A percentile compares a stretch with the other conserved stretches of the same genome.
phyloP scores from a whole-genome alignment of 2,329 filamentous ascomycete genomes.

The Pseudopyrenochaeta lycopersici region DNA sequence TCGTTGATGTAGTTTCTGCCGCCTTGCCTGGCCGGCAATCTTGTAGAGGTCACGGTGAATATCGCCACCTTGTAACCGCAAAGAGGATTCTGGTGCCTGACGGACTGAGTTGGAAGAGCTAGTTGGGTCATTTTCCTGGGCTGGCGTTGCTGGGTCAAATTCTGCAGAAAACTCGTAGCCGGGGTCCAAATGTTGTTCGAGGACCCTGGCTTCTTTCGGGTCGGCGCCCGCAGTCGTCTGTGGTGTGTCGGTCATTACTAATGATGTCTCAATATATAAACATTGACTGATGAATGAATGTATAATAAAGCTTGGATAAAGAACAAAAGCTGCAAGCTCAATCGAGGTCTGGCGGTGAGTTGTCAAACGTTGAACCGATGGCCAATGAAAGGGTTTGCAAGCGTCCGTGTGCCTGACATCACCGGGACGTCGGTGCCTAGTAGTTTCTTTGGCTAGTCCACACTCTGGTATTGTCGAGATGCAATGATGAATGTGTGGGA shows the following conservation, averaged over 20 bases:
- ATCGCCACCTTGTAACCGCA: conserved; percentile 78
- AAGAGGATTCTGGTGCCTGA: conserved; percentile 66
- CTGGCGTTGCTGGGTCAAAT: conserved; percentile 48
- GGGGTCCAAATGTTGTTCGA: conserved; percentile 54
- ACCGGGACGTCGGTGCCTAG: conserved; percentile 13
- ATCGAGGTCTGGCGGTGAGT: conserved; percentile 26
- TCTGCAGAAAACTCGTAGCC: conserved; percentile 53
- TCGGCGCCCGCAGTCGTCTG: conserved; percentile 37
- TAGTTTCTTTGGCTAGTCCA: conserved; percentile 7
- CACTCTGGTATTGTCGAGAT: not conserved
- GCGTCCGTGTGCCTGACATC: conserved; percentile 44
- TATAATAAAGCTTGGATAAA: not conserved
- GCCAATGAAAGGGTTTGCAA: conserved; percentile 32
- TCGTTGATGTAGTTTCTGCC: conserved; percentile 59
- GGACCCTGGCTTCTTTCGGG: conserved; percentile 46
- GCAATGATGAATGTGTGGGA: not conserved
- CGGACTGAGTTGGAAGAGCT: conserved; percentile 34
- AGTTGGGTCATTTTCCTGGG: conserved; percentile 31
- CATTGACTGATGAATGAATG: not conserved
- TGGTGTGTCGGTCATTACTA: conserved; percentile 40
- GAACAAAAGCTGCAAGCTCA: conserved; percentile 8
- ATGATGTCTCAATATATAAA: conserved; percentile 2
- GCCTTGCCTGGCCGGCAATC: conserved; percentile 67
- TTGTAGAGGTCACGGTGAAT: conserved; percentile 82
- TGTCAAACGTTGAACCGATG: conserved; percentile 16